These are phyloP conservation scores for Caryopteris hybrid DNA, from an alignment of 305 asterid species.

Conservation along the genomic window DNA sequence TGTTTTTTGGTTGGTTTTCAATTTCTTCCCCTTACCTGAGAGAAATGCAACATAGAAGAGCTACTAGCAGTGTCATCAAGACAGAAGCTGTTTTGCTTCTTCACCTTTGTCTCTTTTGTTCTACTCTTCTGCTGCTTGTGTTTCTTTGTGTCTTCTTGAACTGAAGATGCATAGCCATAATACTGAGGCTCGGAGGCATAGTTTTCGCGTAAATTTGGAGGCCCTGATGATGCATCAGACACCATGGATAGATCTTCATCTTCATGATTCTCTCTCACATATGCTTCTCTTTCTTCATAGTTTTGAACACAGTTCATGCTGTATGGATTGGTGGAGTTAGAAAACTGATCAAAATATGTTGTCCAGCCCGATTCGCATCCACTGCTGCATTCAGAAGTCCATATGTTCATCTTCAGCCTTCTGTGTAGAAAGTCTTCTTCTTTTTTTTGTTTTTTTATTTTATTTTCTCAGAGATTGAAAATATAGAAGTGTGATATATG, in stretches of 20 bases:
- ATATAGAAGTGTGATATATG: too few species aligned
- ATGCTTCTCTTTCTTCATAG: constrained; percentile 16
- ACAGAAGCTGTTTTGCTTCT: constrained; percentile 30
- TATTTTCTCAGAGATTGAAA: too few species aligned
- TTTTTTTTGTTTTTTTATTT: too few species aligned
- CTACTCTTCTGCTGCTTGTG: constrained; percentile 32
- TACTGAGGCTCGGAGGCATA: constrained; percentile 16
- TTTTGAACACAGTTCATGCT: constrained; percentile 14
- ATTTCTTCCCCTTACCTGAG: too few species aligned
- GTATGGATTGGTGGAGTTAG: constrained; percentile 41
- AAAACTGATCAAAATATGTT: constrained; percentile 53
- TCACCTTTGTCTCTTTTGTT: constrained; percentile 25
- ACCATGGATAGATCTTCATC: constrained; percentile 80
- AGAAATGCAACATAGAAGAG: constrained; percentile 46
- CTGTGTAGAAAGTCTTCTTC: too few species aligned
- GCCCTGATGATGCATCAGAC: constrained; percentile 89
- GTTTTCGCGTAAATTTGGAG: constrained; percentile 48
- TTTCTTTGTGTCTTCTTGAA: constrained; percentile 25
- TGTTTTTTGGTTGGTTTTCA: too few species aligned
- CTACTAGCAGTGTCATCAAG: constrained; percentile 90
- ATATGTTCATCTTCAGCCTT: constrained; percentile 47
- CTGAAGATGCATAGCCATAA: constrained; percentile 14
- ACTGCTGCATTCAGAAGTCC: constrained; percentile 59
- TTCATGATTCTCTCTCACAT: constrained; percentile 21
- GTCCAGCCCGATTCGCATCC: constrained; percentile 92